Evolutionary conservation across 1,139 yeast species (phyloP), one percentile per base, ranked within the genome.

Genomic region (Sugiyamaella sp.): DNA sequence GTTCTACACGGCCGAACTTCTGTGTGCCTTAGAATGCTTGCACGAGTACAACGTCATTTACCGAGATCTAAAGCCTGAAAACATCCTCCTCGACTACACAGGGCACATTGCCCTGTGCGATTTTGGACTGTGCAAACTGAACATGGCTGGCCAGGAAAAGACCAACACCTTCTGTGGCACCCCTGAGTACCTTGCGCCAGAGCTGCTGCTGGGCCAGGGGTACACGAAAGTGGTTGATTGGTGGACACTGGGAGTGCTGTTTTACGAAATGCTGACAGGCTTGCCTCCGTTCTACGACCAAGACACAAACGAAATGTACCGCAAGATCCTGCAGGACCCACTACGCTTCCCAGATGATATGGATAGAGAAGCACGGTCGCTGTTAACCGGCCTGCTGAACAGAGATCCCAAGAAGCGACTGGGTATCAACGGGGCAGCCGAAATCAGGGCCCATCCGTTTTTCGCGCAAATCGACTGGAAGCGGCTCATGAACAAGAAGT

Each of bases 101-200:
- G 99, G 99, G 1, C 99, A 93, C 71, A 93, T 93, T 69, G 97
- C 98, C 1, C 76, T 93, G 58, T 93, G 99, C 75, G 99, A 93
- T 74, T 93, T 93, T 70, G 99, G 99, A 2, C 78, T 93, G 52
- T 93, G 98, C 74, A 93, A 93, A 72, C 80, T 93, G 63, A 89
- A 93, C 74, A 93, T 93, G 98, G 82, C 84, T 60, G 83, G 84
- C 65, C 82, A 85, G 58, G 95, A 88, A 64, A 89, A 89, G 70
- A 93, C 99, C 1, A 87, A 86, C 66, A 93, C 99, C 0, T 91
- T 91, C 67, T 91, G 98, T 73, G 98, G 98, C 46, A 91, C 98
- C 0, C 97, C 97, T 0, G 97, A 91, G 68, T 93, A 93, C 70
- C 78, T 93, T 63, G 97, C 98, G 0, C 99, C 99, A 0, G 99